Evolutionary conservation across 371 early-diverging fungal species (phyloP), one percentile per base, ranked within the genome.

Genomic region (Mucor plumbeus): DNA sequence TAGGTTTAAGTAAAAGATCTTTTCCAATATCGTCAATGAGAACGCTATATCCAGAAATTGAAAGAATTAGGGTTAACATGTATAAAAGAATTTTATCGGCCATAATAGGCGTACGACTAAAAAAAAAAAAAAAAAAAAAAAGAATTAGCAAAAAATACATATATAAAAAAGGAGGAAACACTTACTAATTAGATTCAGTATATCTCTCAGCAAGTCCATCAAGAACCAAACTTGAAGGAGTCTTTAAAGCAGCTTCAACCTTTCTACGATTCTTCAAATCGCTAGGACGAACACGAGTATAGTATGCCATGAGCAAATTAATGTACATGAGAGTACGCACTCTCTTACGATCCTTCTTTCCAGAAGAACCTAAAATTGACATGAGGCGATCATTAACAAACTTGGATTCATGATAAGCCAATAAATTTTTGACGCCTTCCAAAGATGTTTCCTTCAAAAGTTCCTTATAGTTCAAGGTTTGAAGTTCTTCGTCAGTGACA

Each of bases 1-100:
- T 67, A 35, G 84, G 78, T 44, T 83, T 85, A 41, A 90, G 58
- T 35, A 82, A 82, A 66, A 94, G 77, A 67, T 94, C 94, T 10
- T 78, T 73, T 3, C 91, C 88, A 64, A 95, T 69, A 11, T 78
- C 76, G 9, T 79, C 74, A 5, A 88, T 81, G 36, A 91, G 82
- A 47, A 91, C 72, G 17, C 78, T 83, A 79, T 85, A 94, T 75
- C 89, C 86, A 71, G 91, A 88, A 7, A 94, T 74, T 17, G 84
- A 85, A 63, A 95, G 79, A 68, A 87, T 85, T 39, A 94, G 76
- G 9, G 88, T 87, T 53, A 92, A 73, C 65, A 93, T 88, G 67
- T 92, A 91, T 69, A 91, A 89, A 10, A 90, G 76, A n/a, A 95
- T 80, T 78, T 87, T 92, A 76, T 93, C 94, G 63, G 88, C 84